Evolutionary conservation across 805 yeast genomes (phyloP).

Genomic region (Saccharomycopsis amapae): DNA sequence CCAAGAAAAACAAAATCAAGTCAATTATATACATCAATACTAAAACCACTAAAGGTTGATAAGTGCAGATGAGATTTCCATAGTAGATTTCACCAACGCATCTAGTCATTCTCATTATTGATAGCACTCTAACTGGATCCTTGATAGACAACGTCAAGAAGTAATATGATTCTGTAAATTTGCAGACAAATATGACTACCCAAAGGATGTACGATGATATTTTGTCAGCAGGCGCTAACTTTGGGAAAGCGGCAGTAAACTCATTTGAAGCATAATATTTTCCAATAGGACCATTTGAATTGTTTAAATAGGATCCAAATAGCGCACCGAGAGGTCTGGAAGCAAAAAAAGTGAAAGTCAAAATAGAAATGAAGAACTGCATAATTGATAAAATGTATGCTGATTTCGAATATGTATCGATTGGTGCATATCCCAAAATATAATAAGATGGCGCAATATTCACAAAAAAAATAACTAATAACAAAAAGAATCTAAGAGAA

Average conservation of each 20-base stretch:
- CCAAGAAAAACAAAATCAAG: conserved; percentile 91
- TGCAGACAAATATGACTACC: conserved; percentile 83
- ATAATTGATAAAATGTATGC: conserved; percentile 77
- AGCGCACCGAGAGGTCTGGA: conserved; percentile 94
- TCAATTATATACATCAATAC: conserved; percentile 92
- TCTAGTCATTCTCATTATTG: conserved; percentile 73
- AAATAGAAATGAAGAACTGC: conserved; percentile 80
- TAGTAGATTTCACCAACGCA: conserved; percentile 95
- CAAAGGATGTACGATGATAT: conserved; percentile 92
- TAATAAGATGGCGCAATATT: conserved; percentile 85
- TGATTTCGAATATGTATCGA: conserved; percentile 55
- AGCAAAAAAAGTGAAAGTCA: conserved; percentile 74
- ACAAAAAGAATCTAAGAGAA: conserved; percentile 74
- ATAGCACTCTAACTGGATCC: conserved; percentile 89
- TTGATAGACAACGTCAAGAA: conserved; percentile 82
- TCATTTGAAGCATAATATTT: conserved; percentile 87
- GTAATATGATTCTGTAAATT: conserved; percentile 83
- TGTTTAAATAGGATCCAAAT: conserved; percentile 84
- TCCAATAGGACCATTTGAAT: conserved; percentile 61
- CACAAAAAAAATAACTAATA: conserved; percentile 53
- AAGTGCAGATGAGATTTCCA: conserved; percentile 62
- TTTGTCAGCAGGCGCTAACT: conserved; percentile 79
- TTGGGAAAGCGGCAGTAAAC: conserved; percentile 85
- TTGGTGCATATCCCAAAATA: conserved; percentile 72
- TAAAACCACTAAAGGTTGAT: conserved; percentile 81